Evolutionary conservation across 805 yeast species (phyloP), one percentile per base, ranked within the genome.

Genomic region (Wickerhamomyces bisporus): DNA sequence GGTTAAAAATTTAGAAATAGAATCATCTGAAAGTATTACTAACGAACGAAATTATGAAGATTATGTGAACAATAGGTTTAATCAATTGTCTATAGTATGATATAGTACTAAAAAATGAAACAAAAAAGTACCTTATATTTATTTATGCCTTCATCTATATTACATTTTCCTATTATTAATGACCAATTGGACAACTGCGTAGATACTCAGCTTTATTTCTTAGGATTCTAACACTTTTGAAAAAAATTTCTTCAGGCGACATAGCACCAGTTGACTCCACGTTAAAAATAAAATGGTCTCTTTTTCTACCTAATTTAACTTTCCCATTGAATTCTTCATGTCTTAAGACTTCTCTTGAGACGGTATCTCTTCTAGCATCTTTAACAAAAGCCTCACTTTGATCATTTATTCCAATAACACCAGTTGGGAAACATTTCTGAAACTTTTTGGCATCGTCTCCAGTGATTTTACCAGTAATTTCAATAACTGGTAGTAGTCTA

Each of bases 211-310:
- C 89, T 67, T 93, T 93, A 57, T 82, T 81, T 63, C 79, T 85
- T 60, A 93, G 71, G 38, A 88, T 80, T 60, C 91, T 75, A 35
- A 93, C 84, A 43, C 91, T 79, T 62, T 91, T 93, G 66, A 87
- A 79, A 65, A 93, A 93, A 38, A 93, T 87, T 66, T 91, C 98
- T 53, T 86, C 96, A 17, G 98, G 96, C 13, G 87, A 70, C 96
- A 93, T 89, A 30, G 97, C 96, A 28, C 98, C 98, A 3, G 95
- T 81, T 40, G 91, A 80, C 65, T 93, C 98, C 33, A 93, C 88
- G 53, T 88, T 86, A 70, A 87, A 93, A 36, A 93, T 86, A 61
- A 93, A 93, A 54, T 93, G 96, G 60, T 85, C 93, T 62, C 96
- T 81, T 49, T 73, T 73, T 64, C 98, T 79, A 31, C 98, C 98